Base-by-base conservation (phyloP, 306 rosid species). In the Trifolium repens region DNA sequence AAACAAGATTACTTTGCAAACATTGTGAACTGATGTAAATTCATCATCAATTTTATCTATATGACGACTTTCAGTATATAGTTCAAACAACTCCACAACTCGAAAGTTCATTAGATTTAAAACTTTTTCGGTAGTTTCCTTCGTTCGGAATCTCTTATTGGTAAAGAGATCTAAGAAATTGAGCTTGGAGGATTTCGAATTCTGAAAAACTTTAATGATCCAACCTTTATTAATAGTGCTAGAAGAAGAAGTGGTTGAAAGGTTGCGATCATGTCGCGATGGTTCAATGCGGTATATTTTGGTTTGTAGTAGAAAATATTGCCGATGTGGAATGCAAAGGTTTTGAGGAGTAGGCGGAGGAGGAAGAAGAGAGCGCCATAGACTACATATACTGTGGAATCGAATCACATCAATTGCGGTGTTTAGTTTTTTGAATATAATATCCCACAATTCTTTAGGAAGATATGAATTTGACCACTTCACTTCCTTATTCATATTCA, bases 151-250 rank as follows among this genome's bases (percentile, higher is more conserved):
- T 0, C 43, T n/a, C 2, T 0, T 4, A 44, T 50, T n/a, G 3
- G 86, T 63, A 57, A 85, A 61, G 6, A 83, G 83, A 15, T 80
- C 57, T 0, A 69, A 22, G 39, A 78, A 72, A 27, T 43, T 1
- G 13, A 43, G 3, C 9, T 10, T 43, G 73, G 16, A 67, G 7
- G 8, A 26, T 32, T 12, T 40, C 26, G 8, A 32, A 4, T 17
- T 17, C 15, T 43, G 47, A 10, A 9, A 43, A 12, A 77, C 35
- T 47, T 57, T 69, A 0, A 77, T 16, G 60, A 85, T 34, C 83
- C 80, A 85, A 3, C 66, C 75, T 66, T 73, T 68, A 9, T 43
- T 43, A 43, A 27, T 27, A 27, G 30, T 22, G 24, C 24, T 22
- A 22, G 24, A 22, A 22, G 24, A 22, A 22, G 24, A 22, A 22